Conservation (phyloP, 139 green algal species). For the Coelastrella sp. region DNA sequence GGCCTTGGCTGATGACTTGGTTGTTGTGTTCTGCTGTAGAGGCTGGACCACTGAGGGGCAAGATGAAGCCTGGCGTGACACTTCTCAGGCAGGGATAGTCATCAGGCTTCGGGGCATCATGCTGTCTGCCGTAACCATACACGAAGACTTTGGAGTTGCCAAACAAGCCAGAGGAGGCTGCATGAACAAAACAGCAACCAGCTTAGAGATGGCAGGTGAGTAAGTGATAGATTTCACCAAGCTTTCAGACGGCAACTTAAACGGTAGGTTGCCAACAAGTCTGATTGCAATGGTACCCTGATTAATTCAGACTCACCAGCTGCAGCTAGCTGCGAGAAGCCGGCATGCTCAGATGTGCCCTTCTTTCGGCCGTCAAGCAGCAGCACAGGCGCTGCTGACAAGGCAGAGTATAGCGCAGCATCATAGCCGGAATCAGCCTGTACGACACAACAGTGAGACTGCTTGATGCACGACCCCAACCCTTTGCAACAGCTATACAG, state of each 20-base stretch:
- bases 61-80: not conserved
- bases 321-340: slow-evolving; percentile 40
- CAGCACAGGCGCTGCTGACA: slow-evolving; percentile 48
- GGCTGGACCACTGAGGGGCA: not conserved
- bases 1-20: not conserved
- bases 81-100: not conserved
- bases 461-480: too few relatives aligned
- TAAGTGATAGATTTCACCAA: not conserved
- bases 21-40: slow-evolving; percentile 2
- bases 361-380: slow-evolving; percentile 54
- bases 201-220: not conserved
- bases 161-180: slow-evolving; percentile 32
- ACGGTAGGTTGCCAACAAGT: not conserved
- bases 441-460: too few relatives aligned
- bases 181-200: not conserved
- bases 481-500: not conserved
- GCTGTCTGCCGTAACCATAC: slow-evolving; percentile 23
- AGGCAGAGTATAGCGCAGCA: slow-evolving; percentile 39
- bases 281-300: not conserved
- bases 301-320: slow-evolving; percentile 22
- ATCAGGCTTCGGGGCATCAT: not conserved
- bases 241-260: not conserved
- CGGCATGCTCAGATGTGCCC: slow-evolving; percentile 56
- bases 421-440: slow-evolving; percentile 60
- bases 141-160: not conserved